phyloP scores from a whole-genome alignment of 441 rosid genomes.

The Gossypium laxum region DNA sequence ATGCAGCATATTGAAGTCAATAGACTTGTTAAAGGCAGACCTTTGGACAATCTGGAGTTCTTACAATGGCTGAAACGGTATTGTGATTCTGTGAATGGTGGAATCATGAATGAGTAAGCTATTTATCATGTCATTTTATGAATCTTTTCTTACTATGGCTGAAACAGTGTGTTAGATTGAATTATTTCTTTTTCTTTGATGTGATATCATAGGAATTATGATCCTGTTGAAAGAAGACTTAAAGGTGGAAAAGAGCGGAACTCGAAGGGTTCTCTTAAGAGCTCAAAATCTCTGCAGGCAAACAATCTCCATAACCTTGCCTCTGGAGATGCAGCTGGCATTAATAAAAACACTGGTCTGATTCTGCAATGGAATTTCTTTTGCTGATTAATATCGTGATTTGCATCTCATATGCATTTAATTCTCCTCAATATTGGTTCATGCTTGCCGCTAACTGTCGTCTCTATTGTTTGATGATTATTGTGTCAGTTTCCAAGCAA shows the following conservation, averaged over 20 bases:
- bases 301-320: conserved; percentile 49
- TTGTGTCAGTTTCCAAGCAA: conserved; percentile 48
- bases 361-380: not conserved
- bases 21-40: conserved; percentile 84
- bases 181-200: not conserved
- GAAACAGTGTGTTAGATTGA: not conserved
- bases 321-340: conserved; percentile 25
- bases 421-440: not conserved
- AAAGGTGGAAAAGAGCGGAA: conserved; percentile 67
- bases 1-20: conserved; percentile 85
- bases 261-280: conserved; percentile 44
- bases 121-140: conserved; percentile 5
- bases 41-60: conserved; percentile 95
- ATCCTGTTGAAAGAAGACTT: conserved; percentile 77
- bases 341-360: conserved; percentile 32
- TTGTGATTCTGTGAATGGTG: conserved; percentile 94
- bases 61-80: conserved; percentile 91
- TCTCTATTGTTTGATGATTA: conserved; percentile 13
- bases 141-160: not conserved
- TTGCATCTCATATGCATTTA: not conserved
- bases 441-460: not conserved
- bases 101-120: conserved; percentile 83
- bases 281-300: conserved; percentile 68
- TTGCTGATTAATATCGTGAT: not conserved
- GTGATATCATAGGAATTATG: conserved; percentile 57